A percentile compares a stretch with the other conserved stretches of the same genome.
Conservation (phyloP, 352 stramenopile species). For the Phytopythium cucurbitacearum region DNA sequence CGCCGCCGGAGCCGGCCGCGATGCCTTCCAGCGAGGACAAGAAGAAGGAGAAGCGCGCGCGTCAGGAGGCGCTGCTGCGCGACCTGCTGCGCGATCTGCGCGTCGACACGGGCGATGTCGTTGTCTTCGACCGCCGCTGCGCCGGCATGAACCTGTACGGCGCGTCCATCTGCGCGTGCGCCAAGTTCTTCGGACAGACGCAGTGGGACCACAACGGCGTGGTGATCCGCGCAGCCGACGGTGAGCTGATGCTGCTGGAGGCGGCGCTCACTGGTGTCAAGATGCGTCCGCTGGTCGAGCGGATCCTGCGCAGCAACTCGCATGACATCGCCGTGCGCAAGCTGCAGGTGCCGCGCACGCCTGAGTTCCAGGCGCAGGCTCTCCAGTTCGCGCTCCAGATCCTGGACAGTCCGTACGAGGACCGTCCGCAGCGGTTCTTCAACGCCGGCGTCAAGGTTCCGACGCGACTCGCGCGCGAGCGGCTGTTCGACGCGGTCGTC, state of each 20-base stretch:
- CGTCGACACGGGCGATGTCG: conserved; percentile 73
- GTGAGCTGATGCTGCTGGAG: conserved; percentile 69
- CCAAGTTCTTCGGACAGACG: conserved; percentile 80
- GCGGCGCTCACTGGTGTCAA: conserved; percentile 79
- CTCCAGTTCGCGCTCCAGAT: conserved; percentile 55
- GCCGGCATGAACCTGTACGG: conserved; percentile 73
- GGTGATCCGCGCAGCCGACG: conserved; percentile 39
- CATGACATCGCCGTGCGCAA: conserved; percentile 68
- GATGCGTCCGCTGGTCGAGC: conserved; percentile 73
- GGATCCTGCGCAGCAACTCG: conserved; percentile 64
- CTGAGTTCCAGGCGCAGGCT: conserved; percentile 53
- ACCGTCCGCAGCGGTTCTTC: conserved; percentile 65
- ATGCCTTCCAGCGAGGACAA: not conserved
- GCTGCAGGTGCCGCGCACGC: conserved; percentile 60
- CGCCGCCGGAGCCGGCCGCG: not conserved
- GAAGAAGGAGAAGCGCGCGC: not conserved
- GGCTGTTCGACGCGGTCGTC: conserved; percentile 67
- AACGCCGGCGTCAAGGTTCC: conserved; percentile 75
- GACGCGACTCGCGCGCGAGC: conserved; percentile 62
- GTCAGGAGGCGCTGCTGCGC: conserved; percentile 24
- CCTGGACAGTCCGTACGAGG: conserved; percentile 74
- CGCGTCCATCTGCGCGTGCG: conserved; percentile 65
- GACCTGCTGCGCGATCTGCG: conserved; percentile 47
- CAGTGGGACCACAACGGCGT: conserved; percentile 87
- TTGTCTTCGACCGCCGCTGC: conserved; percentile 83